These are phyloP conservation scores for Blyttiomyces sp. DNA, from an alignment of 371 early-diverging fungal genomes.

Conservation along the genomic window DNA sequence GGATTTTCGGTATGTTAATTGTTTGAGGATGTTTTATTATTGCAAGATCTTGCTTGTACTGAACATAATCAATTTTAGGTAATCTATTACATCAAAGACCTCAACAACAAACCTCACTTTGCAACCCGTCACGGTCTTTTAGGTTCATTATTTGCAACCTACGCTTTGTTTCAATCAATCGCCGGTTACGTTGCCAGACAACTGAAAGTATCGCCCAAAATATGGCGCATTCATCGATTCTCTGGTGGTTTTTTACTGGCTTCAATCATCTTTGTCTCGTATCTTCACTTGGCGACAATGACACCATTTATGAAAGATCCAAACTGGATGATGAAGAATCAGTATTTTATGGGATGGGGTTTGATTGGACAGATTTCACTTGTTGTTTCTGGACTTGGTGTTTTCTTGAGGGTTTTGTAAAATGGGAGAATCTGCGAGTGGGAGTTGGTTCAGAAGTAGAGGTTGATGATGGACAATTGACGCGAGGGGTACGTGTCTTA, in stretches of 20 bases:
- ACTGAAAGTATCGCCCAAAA: background rate
- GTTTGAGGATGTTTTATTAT: too few relatives aligned
- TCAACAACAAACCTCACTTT: constrained; percentile 4
- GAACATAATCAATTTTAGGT: constrained; percentile 1
- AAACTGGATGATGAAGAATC: constrained; percentile 1
- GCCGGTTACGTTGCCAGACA: background rate
- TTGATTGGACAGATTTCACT: background rate
- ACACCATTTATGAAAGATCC: background rate
- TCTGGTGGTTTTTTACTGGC: background rate
- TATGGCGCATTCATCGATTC: background rate
- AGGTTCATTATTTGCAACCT: background rate
- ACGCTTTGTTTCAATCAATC: background rate
- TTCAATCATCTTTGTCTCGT: background rate
- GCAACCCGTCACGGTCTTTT: background rate
- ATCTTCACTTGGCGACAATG: background rate
- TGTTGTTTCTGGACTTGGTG: background rate
- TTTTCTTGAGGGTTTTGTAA: background rate
- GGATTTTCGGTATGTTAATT: too few relatives aligned
- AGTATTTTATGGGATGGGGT: background rate
- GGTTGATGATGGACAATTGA: too few relatives aligned
- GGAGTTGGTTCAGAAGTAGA: too few relatives aligned
- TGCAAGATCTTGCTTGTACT: too few relatives aligned
- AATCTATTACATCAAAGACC: background rate
- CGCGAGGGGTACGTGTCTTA: too few relatives aligned
- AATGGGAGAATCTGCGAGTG: too few relatives aligned